Evolutionary conservation across 2,329 filamentous ascomycete species (phyloP).

Genomic region (Trichoderma citrinoviride): DNA sequence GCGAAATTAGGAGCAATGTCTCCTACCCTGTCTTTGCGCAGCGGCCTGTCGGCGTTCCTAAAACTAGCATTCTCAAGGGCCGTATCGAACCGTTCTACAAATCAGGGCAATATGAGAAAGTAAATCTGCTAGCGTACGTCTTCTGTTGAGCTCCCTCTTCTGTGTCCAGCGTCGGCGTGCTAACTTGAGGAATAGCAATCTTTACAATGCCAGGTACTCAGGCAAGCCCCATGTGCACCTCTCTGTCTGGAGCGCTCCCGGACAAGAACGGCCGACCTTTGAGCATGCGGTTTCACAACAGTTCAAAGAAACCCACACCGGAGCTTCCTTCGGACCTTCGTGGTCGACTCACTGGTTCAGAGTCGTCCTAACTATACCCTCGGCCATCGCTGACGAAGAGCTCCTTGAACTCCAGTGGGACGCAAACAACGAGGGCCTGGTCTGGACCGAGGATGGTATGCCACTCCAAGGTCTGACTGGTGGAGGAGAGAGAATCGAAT

Average conservation of each 20-base stretch:
- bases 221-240: constrained; percentile 79
- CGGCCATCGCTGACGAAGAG: constrained; percentile 69
- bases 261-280: constrained; percentile 78
- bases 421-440: constrained; percentile 86
- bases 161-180: neutral
- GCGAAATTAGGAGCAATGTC: constrained; percentile 43
- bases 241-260: constrained; percentile 79
- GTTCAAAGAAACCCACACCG: constrained; percentile 72
- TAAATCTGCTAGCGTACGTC: constrained; percentile 69
- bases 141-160: neutral
- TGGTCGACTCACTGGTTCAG: constrained; percentile 99
- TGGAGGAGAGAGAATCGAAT: constrained; percentile 82
- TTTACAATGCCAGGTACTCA: constrained; percentile 46
- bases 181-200: constrained; percentile 33
- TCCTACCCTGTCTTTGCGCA: constrained; percentile 53
- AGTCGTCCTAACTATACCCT: constrained; percentile 73
- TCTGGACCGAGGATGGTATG: constrained; percentile 88
- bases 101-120: constrained; percentile 71
- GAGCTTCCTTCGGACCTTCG: constrained; percentile 82
- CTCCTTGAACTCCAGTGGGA: constrained; percentile 97
- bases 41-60: constrained; percentile 69
- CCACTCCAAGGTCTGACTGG: constrained; percentile 91
- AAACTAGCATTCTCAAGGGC: constrained; percentile 79
- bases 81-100: constrained; percentile 79
- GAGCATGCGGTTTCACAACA: constrained; percentile 73